Percentiles rank a stretch among this genome's conserved stretches.
phyloP scores from a whole-genome alignment of 495 filamentous ascomycete genomes.

The Paragyromitra xinjiangensis region DNA sequence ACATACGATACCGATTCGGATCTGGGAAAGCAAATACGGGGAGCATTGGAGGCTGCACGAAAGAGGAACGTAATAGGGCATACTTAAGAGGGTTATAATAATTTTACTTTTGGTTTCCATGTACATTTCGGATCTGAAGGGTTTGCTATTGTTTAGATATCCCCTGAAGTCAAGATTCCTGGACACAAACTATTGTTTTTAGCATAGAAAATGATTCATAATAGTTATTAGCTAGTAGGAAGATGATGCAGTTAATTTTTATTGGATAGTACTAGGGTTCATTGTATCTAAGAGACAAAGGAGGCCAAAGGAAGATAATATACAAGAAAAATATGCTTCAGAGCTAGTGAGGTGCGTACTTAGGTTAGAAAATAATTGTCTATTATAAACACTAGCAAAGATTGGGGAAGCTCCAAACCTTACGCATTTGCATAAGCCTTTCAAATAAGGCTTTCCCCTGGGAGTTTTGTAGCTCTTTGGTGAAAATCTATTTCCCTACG shows the following conservation, averaged over 20 bases:
- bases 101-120: background rate
- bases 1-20: background rate
- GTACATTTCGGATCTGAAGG: background rate
- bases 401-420: too few species aligned
- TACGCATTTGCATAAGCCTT: background rate
- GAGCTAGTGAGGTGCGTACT: too few species aligned
- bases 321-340: too few species aligned
- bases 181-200: background rate
- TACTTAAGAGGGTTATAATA: background rate
- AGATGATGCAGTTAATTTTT: too few species aligned
- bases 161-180: background rate
- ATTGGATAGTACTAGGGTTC: too few species aligned
- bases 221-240: background rate
- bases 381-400: too few species aligned
- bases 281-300: too few species aligned
- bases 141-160: background rate
- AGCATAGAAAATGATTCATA: background rate
- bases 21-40: background rate
- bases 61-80: background rate
- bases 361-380: too few species aligned
- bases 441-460: background rate
- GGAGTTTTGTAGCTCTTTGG: background rate
- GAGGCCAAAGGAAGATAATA: too few species aligned
- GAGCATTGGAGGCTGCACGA: background rate
- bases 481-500: background rate